A percentile compares a stretch with the other conserved stretches of the same genome.
phyloP scores from a whole-genome alignment of 2,329 filamentous ascomycete genomes.

The Parastagonospora nodorum region DNA sequence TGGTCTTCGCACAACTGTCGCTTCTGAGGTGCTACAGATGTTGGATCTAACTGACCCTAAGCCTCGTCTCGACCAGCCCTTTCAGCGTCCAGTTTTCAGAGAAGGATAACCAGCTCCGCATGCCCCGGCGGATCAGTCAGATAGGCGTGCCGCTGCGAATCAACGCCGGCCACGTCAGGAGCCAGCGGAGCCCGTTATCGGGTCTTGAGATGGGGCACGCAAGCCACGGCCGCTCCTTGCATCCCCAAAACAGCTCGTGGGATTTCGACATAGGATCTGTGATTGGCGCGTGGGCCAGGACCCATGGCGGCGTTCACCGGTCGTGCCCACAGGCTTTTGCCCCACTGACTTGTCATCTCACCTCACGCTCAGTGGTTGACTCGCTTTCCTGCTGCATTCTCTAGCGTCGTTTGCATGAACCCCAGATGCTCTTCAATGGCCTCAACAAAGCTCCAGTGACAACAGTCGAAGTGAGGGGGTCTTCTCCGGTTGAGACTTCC shows the following conservation, averaged over 20 bases:
- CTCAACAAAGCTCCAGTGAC: constrained; percentile 24
- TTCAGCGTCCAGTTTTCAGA: constrained; percentile 6
- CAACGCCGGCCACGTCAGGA: constrained; percentile 44
- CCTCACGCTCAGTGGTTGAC: constrained; percentile 25
- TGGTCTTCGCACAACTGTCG: not conserved
- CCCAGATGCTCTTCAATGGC: constrained; percentile 30
- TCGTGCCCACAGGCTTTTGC: constrained; percentile 25
- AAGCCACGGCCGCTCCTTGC: constrained; percentile 45
- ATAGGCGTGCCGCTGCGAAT: constrained; percentile 38
- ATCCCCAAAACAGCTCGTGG: constrained; percentile 36
- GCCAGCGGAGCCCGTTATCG: constrained; percentile 45
- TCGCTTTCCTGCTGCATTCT: constrained; percentile 36
- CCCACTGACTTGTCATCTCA: constrained; percentile 32
- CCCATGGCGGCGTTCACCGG: constrained; percentile 30
- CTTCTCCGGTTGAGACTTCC: constrained; percentile 20
- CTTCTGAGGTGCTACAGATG: not conserved
- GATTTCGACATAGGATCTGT: constrained; percentile 12
- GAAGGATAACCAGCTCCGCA: constrained; percentile 16
- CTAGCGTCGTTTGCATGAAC: constrained; percentile 35
- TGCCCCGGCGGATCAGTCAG: constrained; percentile 31
- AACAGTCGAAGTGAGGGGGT: constrained; percentile 28
- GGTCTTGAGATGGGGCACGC: constrained; percentile 29
- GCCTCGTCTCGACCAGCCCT: not conserved
- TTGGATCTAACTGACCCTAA: constrained; percentile 4
- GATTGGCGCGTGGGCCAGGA: constrained; percentile 29